A percentile compares a stretch with the other conserved stretches of the same genome.
Conservation (phyloP, 1,139 yeast species). For the Candida sanyaensis region DNA sequence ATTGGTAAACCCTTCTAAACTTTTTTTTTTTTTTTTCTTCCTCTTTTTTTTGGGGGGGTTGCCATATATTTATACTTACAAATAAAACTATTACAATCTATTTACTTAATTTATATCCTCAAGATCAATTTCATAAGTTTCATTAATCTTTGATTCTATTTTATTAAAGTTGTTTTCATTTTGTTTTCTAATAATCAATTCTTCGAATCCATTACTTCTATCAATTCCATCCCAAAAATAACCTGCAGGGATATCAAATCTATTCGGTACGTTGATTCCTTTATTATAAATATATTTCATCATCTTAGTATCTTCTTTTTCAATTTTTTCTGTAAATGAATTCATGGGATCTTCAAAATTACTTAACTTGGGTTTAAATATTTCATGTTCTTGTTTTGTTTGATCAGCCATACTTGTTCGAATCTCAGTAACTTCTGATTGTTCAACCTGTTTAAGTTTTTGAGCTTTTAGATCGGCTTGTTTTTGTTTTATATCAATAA, state of each 20-base stretch:
- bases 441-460: slow-evolving; percentile 25
- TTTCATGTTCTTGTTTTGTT: slow-evolving; percentile 32
- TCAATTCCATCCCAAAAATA: slow-evolving; percentile 92
- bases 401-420: slow-evolving; percentile 12
- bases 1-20: too few species aligned
- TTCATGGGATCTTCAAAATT: slow-evolving; percentile 72
- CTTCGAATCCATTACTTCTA: slow-evolving; percentile 89
- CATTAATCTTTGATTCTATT: slow-evolving; percentile 19
- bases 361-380: slow-evolving; percentile 28
- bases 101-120: slow-evolving; percentile 12
- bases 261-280: slow-evolving; percentile 60
- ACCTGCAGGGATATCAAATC: slow-evolving; percentile 81
- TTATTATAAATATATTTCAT: slow-evolving; percentile 36
- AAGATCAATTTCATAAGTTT: slow-evolving; percentile 29
- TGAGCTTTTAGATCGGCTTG: slow-evolving; percentile 40
- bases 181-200: slow-evolving; percentile 57
- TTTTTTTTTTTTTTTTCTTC: background rate
- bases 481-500: slow-evolving; percentile 33
- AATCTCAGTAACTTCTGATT: slow-evolving; percentile 8
- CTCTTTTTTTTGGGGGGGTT: too few species aligned
- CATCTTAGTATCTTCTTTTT: slow-evolving; percentile 38
- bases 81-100: background rate
- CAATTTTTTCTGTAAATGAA: slow-evolving; percentile 32
- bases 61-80: too few species aligned
- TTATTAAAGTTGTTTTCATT: slow-evolving; percentile 37